phyloP scores from a whole-genome alignment of 441 rosid species.

The Biscutella laevigata region DNA sequence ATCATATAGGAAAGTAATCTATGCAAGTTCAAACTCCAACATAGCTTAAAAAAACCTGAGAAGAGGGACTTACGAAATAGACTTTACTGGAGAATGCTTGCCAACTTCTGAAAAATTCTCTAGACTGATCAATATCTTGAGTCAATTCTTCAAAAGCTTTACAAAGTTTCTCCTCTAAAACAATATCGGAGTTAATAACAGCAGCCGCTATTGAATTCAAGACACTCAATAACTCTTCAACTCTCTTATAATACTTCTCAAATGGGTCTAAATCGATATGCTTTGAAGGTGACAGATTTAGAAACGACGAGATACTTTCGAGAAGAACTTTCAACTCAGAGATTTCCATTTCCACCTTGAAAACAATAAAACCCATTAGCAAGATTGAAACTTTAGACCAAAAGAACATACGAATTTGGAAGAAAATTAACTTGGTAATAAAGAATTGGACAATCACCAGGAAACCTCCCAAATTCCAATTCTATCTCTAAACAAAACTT shows the following conservation, averaged over 20 bases:
- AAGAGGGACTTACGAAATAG: conserved; percentile 55
- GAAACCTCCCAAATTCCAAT: not conserved
- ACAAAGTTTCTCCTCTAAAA: conserved; percentile 46
- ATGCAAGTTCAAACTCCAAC: no score
- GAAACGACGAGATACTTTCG: conserved; percentile 52
- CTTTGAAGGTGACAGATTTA: conserved; percentile 47
- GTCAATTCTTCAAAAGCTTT: conserved; percentile 53
- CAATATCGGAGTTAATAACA: conserved; percentile 43
- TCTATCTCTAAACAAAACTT: no score
- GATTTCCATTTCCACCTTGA: conserved; percentile 70
- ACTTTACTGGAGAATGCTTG: conserved; percentile 73
- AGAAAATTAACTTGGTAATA: not conserved
- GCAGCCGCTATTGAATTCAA: conserved; percentile 68
- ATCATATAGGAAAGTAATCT: no score
- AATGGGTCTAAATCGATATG: conserved; percentile 52
- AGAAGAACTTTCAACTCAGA: conserved; percentile 59
- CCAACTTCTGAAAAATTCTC: conserved; percentile 60
- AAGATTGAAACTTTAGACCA: not conserved
- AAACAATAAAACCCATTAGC: conserved; percentile 7
- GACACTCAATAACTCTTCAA: conserved; percentile 62
- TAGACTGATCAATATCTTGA: conserved; percentile 58
- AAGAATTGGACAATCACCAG: not conserved
- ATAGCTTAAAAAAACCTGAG: not conserved
- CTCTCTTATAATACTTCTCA: conserved; percentile 55
- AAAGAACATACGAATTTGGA: not conserved